Conservation (phyloP, 75 land plant genomes). For the Adiantum capillusveneris region DNA sequence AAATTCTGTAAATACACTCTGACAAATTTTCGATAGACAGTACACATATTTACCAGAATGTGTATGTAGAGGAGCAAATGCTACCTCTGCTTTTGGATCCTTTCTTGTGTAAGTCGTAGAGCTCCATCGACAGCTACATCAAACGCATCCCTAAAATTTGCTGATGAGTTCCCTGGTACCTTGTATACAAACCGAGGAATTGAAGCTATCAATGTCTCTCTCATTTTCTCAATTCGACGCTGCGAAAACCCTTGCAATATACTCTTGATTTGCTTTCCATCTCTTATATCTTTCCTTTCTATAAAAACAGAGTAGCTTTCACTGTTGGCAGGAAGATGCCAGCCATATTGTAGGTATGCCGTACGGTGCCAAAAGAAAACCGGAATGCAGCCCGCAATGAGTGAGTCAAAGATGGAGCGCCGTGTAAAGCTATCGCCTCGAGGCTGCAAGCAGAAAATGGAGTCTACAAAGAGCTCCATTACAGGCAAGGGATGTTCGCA, state of each 20-base stretch:
- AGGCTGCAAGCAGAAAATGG: constrained; percentile 66
- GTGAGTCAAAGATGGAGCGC: constrained; percentile 66
- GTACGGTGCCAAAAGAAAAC: constrained; percentile 66
- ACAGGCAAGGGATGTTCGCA: constrained; percentile 35
- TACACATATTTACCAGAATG: too few species aligned
- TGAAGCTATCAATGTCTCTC: constrained; percentile 29
- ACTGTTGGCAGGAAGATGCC: constrained; percentile 40
- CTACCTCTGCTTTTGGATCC: too few species aligned
- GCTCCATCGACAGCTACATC: constrained; percentile 40
- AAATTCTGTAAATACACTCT: too few species aligned
- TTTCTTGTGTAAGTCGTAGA: neutral
- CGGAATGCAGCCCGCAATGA: constrained; percentile 73
- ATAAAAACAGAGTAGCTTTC: constrained; percentile 36
- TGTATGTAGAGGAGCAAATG: too few species aligned
- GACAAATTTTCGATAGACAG: too few species aligned
- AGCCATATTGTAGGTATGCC: constrained; percentile 58
- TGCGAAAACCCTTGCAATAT: constrained; percentile 28
- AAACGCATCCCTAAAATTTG: constrained; percentile 41
- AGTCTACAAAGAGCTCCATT: constrained; percentile 30
- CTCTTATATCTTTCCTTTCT: constrained; percentile 5
- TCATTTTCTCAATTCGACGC: constrained; percentile 26
- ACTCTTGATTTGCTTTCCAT: constrained; percentile 22
- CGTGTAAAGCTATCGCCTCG: constrained; percentile 62
- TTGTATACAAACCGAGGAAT: constrained; percentile 54
- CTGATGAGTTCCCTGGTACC: constrained; percentile 31